Base-by-base conservation (phyloP, 1,139 yeast genomes). In the Hanseniaspora sp. region DNA sequence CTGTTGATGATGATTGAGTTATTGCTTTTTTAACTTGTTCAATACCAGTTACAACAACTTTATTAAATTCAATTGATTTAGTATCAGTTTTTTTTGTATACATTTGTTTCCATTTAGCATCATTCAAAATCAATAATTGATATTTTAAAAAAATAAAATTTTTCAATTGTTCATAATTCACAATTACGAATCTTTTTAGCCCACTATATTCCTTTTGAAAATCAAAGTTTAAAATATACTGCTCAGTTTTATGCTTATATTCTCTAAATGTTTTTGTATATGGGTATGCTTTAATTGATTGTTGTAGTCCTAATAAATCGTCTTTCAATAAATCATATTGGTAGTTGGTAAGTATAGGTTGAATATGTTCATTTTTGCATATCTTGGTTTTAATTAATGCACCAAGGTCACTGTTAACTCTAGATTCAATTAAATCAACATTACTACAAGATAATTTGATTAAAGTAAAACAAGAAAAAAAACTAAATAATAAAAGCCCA, bases 81-180 rank as follows among this genome's bases (percentile, higher is more conserved):
- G 3, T 29, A 13, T 18, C 35, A 7, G 28, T 9, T 37, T 37
- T 49, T 23, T 35, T 43, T 15, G 12, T 34, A 28, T 29, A 51
- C 12, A 37, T 38, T 15, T 37, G 33, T 15, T 51, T 51, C 54
- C 54, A 51, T 30, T 51, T 28, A 6, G 13, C 18, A 15, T 44
- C 23, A 9, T 31, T 43, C 18, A 37, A 38, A 9, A 18, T 38
- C 7, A 51, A 17, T 18, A 51, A 5, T 28, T 44, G 48, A n/a
- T 51, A 51, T 39, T 31, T 51, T 28, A 51, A 44, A 31, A 51
- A 43, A 29, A 49, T 43, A 31, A 23, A 49, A 13, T 49, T 35
- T 44, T 35, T 49, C 31, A 49, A 13, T 43, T 49, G 44, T 13
- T 43, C 31, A 37, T 17, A 48, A 12, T 35, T 48, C 9, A 42